Evolutionary conservation across 768 basidiomycete species (phyloP).

Genomic region (Pholiota conissans): DNA sequence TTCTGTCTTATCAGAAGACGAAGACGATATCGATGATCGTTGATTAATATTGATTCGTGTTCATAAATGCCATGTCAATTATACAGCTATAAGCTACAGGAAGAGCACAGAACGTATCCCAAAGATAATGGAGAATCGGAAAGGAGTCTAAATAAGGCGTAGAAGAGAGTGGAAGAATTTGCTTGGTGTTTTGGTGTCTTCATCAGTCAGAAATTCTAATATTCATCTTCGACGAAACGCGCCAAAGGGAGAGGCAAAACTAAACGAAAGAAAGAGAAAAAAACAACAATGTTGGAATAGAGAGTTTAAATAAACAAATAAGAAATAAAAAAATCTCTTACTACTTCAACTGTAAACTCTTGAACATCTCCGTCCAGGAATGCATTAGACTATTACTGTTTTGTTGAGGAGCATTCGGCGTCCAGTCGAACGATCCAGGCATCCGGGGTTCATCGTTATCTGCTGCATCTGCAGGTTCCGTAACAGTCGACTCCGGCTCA

Average conservation of each 20-base stretch:
- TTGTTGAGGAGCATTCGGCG: slow-evolving; percentile 11
- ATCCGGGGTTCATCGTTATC: slow-evolving; percentile 27
- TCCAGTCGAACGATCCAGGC: slow-evolving; percentile 52
- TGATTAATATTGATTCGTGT: no score
- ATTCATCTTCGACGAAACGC: not conserved
- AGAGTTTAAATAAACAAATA: not conserved
- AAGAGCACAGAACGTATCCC: no score
- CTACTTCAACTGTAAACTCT: slow-evolving; percentile 25
- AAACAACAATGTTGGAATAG: not conserved
- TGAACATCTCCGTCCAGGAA: slow-evolving; percentile 32
- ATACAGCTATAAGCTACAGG: not conserved
- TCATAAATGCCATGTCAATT: no score
- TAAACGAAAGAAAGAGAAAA: not conserved
- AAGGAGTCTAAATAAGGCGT: no score
- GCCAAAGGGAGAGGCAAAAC: not conserved
- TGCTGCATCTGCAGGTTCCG: slow-evolving; percentile 7
- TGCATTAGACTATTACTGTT: slow-evolving; percentile 5
- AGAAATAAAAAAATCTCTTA: slow-evolving; percentile 18
- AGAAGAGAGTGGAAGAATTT: no score
- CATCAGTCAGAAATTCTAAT: no score
- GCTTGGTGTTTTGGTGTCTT: no score
- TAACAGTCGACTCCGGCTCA: slow-evolving; percentile 21
- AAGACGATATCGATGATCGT: no score
- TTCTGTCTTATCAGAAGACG: no score
- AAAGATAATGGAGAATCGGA: no score